Evolutionary conservation across 805 yeast genomes (phyloP).

Genomic region (Kluyveromyces siamensis): DNA sequence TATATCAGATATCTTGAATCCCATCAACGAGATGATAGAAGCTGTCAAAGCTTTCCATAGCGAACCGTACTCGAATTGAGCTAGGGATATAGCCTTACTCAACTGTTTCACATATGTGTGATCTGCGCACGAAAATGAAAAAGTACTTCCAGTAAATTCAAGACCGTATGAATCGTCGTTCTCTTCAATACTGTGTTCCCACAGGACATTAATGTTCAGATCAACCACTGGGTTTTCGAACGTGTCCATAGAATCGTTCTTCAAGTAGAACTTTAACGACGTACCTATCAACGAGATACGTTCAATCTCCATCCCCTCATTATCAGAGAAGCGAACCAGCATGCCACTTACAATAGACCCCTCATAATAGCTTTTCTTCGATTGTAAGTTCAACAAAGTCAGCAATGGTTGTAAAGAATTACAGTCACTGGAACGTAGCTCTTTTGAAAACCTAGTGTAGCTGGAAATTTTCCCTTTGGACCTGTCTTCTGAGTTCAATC

Average conservation of each 20-base stretch:
- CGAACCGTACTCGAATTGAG: constrained; percentile 19
- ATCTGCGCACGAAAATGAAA: not conserved
- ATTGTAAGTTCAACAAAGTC: constrained; percentile 6
- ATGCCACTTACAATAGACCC: not conserved
- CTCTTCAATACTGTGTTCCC: not conserved
- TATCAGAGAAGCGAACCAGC: not conserved
- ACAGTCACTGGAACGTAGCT: not conserved
- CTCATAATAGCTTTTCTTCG: constrained; percentile 4
- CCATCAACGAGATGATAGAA: constrained; percentile 19
- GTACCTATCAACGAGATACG: constrained; percentile 5
- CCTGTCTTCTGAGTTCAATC: not conserved
- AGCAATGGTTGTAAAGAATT: constrained; percentile 6
- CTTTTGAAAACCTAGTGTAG: not conserved
- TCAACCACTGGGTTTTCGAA: not conserved
- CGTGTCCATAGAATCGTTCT: not conserved
- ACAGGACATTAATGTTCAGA: not conserved
- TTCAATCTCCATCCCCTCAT: constrained; percentile 2
- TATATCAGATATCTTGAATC: constrained; percentile 22
- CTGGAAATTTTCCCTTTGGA: not conserved
- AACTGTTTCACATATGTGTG: not conserved
- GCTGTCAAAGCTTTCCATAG: constrained; percentile 23
- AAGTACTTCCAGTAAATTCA: not conserved
- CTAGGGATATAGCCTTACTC: constrained; percentile 1
- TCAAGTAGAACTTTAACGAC: not conserved
- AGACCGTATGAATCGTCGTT: not conserved